These are phyloP conservation scores for Clitopilus hobsonii DNA, from an alignment of 768 basidiomycete species.

Conservation along the genomic window DNA sequence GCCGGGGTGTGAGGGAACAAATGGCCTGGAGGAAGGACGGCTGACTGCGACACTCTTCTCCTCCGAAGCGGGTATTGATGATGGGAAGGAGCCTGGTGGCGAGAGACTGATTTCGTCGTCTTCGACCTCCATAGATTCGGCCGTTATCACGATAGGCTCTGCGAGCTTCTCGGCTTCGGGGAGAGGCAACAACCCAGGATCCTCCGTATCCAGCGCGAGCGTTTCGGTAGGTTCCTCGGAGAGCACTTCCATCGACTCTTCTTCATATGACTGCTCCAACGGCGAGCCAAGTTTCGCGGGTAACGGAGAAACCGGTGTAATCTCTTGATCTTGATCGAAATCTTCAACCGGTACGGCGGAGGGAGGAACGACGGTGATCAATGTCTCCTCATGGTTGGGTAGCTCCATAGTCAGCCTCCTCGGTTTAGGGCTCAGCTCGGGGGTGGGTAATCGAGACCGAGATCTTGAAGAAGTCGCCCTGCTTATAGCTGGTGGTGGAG, in stretches of 20 bases:
- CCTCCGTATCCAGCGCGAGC: neutral
- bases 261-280: no score
- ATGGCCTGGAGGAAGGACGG: neutral
- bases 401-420: neutral
- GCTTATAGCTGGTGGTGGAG: constrained; percentile 13
- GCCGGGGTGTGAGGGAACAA: neutral
- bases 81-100: constrained; percentile 14
- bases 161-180: neutral
- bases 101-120: neutral
- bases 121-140: neutral
- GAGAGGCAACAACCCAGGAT: neutral
- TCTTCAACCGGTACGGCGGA: neutral
- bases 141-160: neutral
- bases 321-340: neutral
- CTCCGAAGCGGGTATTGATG: neutral
- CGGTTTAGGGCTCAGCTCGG: neutral
- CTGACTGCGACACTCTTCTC: neutral
- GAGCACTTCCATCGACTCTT: no score
- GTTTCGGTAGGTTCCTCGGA: no score
- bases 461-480: neutral
- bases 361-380: neutral
- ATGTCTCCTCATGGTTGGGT: neutral
- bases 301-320: neutral
- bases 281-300: no score
- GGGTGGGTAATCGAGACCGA: neutral